Evolutionary conservation across 148 eudicot genomes (phyloP).

Genomic region (Camellia granthamiana): DNA sequence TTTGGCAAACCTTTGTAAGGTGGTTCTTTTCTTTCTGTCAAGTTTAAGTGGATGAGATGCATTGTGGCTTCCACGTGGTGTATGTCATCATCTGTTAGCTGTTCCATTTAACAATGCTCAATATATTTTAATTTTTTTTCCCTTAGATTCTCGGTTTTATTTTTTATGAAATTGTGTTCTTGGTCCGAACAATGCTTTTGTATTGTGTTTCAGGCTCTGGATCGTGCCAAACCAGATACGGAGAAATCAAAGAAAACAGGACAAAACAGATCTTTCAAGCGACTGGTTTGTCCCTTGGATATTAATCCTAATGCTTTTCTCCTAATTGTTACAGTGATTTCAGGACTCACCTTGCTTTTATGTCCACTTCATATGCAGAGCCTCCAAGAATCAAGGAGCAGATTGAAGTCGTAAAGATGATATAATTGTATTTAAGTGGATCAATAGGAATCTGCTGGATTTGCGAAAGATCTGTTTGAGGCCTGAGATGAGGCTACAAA

Average conservation of each 20-base stretch:
- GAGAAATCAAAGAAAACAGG: conserved; percentile 49
- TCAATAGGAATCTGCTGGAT: not conserved
- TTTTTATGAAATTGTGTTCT: not conserved
- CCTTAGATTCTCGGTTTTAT: not conserved
- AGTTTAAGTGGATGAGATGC: not conserved
- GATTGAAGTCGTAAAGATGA: conserved; percentile 31
- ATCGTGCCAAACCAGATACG: conserved; percentile 79
- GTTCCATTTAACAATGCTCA: not conserved
- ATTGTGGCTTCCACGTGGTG: not conserved
- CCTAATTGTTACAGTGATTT: not conserved
- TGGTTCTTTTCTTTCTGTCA: not conserved
- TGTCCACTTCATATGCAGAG: conserved; percentile 34
- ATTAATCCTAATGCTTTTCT: not conserved
- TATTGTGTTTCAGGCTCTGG: conserved; percentile 56
- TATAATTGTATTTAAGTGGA: not conserved
- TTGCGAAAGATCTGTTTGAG: not conserved
- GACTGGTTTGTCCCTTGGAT: conserved; percentile 53
- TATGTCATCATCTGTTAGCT: not conserved
- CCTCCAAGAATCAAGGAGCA: conserved; percentile 56
- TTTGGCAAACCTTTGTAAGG: not conserved
- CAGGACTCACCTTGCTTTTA: not conserved
- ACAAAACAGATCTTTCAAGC: conserved; percentile 68
- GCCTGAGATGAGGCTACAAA: not conserved
- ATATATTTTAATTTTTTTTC: not conserved
- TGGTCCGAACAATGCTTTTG: not conserved